Base-by-base conservation (phyloP, 192 early-diverging fungal species). In the Thoreauomyces humboldtii region DNA sequence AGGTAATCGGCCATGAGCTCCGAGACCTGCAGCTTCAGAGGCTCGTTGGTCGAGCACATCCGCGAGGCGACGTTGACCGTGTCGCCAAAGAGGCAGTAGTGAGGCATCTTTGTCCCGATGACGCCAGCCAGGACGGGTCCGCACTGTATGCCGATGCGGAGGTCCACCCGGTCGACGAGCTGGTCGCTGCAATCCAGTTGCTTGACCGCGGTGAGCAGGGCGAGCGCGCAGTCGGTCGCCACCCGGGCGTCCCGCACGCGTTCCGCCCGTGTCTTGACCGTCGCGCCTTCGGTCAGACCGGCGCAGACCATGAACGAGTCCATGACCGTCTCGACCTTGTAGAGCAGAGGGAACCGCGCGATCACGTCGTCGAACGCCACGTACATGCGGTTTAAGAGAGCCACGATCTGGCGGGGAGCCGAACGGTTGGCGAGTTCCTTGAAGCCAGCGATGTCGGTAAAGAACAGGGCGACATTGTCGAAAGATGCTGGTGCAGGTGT, bases 311-410 rank as follows among this genome's bases (percentile, higher is more conserved):
- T 63, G 66, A 72, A 77, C 17, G 50, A 52, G 56, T 77, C 76
- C 25, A 73, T 73, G 31, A 78, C 63, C 0, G 77, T 78, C 55
- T 78, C 77, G 33, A 78, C 73, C 52, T 78, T 78, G 69, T 78
- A 78, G 7, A 61, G 71, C n/a, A 72, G 67, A 37, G 74, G 69
- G 47, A 63, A 54, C 34, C 32, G 7, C 32, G 51, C 50, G 57
- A 75, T 72, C 12, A 72, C 73, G 27, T 60, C 59, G 58, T 78
- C 77, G 56, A 78, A 69, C 12, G 43, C 59, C 32, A 53, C 22
- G 41, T 78, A 78, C 38, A 78, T 48, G 37, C 53, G 27, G 61
- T 78, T 78, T 31, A 78, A 60, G 15, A 78, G 44, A 15, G 38
- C 64, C 15, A 78, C 77, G 19, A 63, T 67, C 28, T 78, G 62